A percentile compares a stretch with the other conserved stretches of the same genome.
Evolutionary conservation across 352 stramenopile species (phyloP).

Genomic region (Pythium rishiriense): DNA sequence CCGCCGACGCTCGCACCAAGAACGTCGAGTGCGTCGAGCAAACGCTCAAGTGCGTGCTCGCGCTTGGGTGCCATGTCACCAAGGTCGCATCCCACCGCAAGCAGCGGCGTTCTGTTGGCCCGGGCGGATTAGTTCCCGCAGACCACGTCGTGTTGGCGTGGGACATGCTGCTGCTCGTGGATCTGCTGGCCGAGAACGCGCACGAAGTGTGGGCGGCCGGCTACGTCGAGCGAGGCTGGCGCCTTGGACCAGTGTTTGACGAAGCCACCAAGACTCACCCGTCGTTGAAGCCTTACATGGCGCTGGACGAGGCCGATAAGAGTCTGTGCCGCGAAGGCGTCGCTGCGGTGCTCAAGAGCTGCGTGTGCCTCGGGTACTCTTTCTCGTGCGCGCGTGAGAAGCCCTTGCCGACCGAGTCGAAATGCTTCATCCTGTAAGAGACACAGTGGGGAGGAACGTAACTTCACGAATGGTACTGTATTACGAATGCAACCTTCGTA

Average conservation of each 20-base stretch:
- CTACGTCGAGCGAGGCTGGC: slow-evolving; percentile 49
- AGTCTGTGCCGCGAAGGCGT: slow-evolving; percentile 45
- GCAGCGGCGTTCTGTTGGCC: neutral
- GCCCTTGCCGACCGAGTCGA: neutral
- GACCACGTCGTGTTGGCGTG: slow-evolving; percentile 50
- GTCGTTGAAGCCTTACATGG: slow-evolving; percentile 61
- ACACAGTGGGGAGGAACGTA: neutral
- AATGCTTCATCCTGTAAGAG: neutral
- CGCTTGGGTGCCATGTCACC: slow-evolving; percentile 49
- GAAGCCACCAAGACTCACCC: slow-evolving; percentile 45
- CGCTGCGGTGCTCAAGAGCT: slow-evolving; percentile 52
- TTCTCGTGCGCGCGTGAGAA: slow-evolving; percentile 36
- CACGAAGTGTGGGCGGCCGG: slow-evolving; percentile 68
- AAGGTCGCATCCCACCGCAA: neutral
- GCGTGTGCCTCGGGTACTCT: slow-evolving; percentile 47
- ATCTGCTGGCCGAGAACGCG: slow-evolving; percentile 68
- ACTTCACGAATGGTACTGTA: neutral
- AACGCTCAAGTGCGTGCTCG: slow-evolving; percentile 61
- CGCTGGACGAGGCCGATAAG: slow-evolving; percentile 56
- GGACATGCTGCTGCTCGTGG: slow-evolving; percentile 65
- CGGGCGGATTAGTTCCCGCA: slow-evolving; percentile 22
- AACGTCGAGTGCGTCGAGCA: slow-evolving; percentile 56
- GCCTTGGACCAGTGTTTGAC: slow-evolving; percentile 40
- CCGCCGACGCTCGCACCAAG: slow-evolving; percentile 33
- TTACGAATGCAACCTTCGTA: neutral